Evolutionary conservation across 305 asterid genomes (phyloP), one percentile per base, ranked within the genome.

Genomic region (Petunia hybrid): DNA sequence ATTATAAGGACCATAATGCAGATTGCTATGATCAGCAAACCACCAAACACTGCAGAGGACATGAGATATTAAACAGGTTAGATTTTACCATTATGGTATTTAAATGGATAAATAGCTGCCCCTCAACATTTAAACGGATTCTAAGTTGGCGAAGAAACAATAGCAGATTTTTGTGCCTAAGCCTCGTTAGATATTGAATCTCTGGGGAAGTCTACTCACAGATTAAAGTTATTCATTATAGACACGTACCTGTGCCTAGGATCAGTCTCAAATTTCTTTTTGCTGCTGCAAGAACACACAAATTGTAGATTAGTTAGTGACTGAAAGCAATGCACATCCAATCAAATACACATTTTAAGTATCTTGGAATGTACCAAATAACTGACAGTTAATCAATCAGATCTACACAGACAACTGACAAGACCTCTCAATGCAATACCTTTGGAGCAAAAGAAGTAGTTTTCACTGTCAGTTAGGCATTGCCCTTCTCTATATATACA

Each of bases 231-330:
- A 36, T 40, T 60, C 31, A 13, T 35, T 35, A 6, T 51, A 22
- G 70, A 41, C 0, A 63, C 43, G 41, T 71, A 86, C 89, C 89
- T 77, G 57, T 12, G 51, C 78, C 77, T 16, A 84, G 83, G 45
- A 84, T 74, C 60, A 84, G n/a, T 13, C 51, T 46, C 46, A 76
- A 48, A 0, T 78, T 55, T 2, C 43, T 79, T 2, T 67, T 82
- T n/a, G 41, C 71, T 66, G 82, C 85, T 60, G 38, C 63, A 55
- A 13, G 14, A 43, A 6, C 43, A 62, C 48, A 51, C 45, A 31
- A 13, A 62, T 45, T 63, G 63, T 3, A 36, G 43, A 12, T 80
- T 59, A 67, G 40, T 53, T 8, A 31, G 45, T 73, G 45, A 45
- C 3, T 63, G 57, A 35, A 38, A 56, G 2, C 4, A 66, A 38